phyloP scores from a whole-genome alignment of 345 rosid genomes.

The Arabidopsis arenosa region DNA sequence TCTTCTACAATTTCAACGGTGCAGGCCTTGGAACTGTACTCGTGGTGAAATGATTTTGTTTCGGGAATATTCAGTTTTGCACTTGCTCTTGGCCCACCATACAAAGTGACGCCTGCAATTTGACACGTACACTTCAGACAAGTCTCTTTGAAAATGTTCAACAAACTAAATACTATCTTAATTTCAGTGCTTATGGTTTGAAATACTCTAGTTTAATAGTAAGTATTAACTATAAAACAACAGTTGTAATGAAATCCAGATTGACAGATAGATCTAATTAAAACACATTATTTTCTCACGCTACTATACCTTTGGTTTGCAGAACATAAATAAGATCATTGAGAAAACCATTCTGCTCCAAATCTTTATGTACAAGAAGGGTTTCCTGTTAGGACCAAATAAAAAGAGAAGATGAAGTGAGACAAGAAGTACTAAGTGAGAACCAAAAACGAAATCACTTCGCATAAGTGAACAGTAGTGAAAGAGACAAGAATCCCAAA shows the following conservation, averaged over 20 bases:
- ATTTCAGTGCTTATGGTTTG: slow-evolving; percentile 1
- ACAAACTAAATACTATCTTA: background rate
- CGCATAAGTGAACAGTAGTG: slow-evolving; percentile 18
- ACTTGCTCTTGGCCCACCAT: slow-evolving; percentile 85
- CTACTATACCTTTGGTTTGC: slow-evolving; percentile 55
- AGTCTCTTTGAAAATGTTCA: too few species aligned
- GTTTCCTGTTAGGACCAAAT: slow-evolving; percentile 69
- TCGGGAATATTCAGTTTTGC: slow-evolving; percentile 59
- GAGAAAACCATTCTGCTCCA: slow-evolving; percentile 64
- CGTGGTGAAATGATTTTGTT: slow-evolving; percentile 73
- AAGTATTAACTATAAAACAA: slow-evolving; percentile 7
- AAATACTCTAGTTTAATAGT: background rate
- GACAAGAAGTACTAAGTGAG: slow-evolving; percentile 4
- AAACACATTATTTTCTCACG: background rate
- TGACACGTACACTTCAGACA: background rate
- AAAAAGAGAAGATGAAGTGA: slow-evolving; percentile 27
- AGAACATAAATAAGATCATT: slow-evolving; percentile 61
- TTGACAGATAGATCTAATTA: slow-evolving; percentile 6
- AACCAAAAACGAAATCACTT: slow-evolving; percentile 14
- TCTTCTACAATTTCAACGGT: slow-evolving; percentile 92
- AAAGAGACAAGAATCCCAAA: slow-evolving; percentile 44
- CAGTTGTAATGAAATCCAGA: slow-evolving; percentile 6
- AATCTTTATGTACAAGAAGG: slow-evolving; percentile 89
- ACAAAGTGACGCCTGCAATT: slow-evolving; percentile 72
- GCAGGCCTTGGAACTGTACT: slow-evolving; percentile 88